phyloP scores from a whole-genome alignment of 495 filamentous ascomycete species.

The Daldinia vernicosa region DNA sequence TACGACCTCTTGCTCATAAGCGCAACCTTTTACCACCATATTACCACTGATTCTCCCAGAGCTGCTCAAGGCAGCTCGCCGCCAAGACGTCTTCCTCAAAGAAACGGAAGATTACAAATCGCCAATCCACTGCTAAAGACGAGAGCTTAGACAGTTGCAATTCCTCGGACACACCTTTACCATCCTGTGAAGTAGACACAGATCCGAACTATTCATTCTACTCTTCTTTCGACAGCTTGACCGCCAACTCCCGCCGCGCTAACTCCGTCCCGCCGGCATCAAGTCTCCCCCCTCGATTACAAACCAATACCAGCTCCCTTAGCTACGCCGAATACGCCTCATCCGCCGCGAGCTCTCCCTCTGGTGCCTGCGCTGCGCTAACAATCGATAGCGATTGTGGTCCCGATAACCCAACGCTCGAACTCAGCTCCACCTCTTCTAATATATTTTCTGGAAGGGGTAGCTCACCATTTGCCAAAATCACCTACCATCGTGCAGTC shows the following conservation, averaged over 20 bases:
- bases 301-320: constrained; percentile 53
- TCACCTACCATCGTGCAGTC: constrained; percentile 55
- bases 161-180: constrained; percentile 57
- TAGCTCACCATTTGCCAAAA: constrained; percentile 53
- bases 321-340: constrained; percentile 58
- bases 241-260: constrained; percentile 62
- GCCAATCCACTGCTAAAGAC: constrained; percentile 55
- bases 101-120: constrained; percentile 80
- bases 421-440: constrained; percentile 18
- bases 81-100: constrained; percentile 90
- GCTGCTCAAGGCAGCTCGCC: constrained; percentile 73
- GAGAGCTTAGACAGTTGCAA: constrained; percentile 44
- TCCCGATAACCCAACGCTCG: constrained; percentile 56
- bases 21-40: constrained; percentile 14
- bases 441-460: constrained; percentile 41
- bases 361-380: constrained; percentile 76
- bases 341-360: constrained; percentile 71
- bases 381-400: constrained; percentile 70
- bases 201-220: constrained; percentile 53
- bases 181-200: constrained; percentile 59
- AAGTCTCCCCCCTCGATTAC: constrained; percentile 59
- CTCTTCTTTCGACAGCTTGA: constrained; percentile 48
- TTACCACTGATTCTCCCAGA: constrained; percentile 46
- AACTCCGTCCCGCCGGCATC: constrained; percentile 62
- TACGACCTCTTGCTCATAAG: constrained; percentile 22